Base-by-base conservation (phyloP, 352 stramenopile genomes). In the Albugo candida region DNA sequence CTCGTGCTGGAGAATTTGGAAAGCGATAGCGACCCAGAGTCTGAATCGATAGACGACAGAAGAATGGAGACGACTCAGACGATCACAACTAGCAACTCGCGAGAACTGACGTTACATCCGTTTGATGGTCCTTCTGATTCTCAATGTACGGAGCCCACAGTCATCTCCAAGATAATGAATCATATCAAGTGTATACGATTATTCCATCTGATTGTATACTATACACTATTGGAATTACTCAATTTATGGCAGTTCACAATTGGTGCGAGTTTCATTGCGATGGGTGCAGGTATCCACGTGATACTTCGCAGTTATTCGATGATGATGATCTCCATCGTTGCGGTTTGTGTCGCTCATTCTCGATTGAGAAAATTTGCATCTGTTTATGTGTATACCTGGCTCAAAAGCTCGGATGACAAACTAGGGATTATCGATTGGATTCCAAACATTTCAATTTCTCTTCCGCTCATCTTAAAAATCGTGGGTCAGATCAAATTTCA, bases 401-500 rank as follows among this genome's bases (percentile, higher is more conserved):
- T 70, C 5, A 53, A 71, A 14, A 68, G 60, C 20, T 83, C 73
- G 2, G 73, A 58, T 0, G 70, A 86, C 55, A 83, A 83, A 45
- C 60, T 86, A 16, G 55, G 70, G 18, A 59, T 61, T 20, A 64
- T 83, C 48, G 63, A 58, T 50, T 83, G 63, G 65, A 36, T 65
- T 0, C 73, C 70, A 35, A 61, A 64, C 13, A 53, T 83, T 24
- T 34, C 73, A 18, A 59, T 65, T 16, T 49, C 63, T 13, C 56
- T 86, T 38, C 70, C 74, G 10, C 62, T 86, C 19, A 49, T 65
- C 20, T 67, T 86, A 57, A 86, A 83, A 34, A 62, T 80, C 12
- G 60, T 86, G 43, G 74, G 70, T 8, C 67, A 81, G 14, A 48
- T 81, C 17, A 80, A 80, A 48, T 86, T 83, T 56, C 69, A 81